Percentiles rank a stretch among this genome's conserved stretches.
Conservation (phyloP, 768 basidiomycete genomes). For the Fomitopsis serialis region DNA sequence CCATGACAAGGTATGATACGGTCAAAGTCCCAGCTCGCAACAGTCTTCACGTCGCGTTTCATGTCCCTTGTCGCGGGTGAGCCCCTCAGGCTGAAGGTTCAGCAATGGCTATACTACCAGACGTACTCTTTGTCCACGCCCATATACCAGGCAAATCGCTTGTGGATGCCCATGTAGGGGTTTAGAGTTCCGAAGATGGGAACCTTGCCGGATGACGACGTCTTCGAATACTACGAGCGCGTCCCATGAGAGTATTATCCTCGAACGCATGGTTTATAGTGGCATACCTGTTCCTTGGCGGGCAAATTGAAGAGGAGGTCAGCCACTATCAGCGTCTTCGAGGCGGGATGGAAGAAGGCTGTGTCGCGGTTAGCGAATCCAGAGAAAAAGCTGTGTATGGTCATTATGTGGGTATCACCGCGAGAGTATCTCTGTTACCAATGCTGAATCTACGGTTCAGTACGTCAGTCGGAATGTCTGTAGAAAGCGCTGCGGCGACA, state of each 20-base stretch:
- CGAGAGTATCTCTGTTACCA: conserved; percentile 14
- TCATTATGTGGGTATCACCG: not conserved
- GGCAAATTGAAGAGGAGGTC: conserved; percentile 85
- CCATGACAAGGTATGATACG: conserved; percentile 73
- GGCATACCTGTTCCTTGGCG: conserved; percentile 59
- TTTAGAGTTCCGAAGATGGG: conserved; percentile 18
- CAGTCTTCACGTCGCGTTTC: conserved; percentile 57
- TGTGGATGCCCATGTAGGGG: conserved; percentile 22
- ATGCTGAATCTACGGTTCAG: conserved; percentile 20
- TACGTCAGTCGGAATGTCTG: no score
- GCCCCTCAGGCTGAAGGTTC: no score
- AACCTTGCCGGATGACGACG: conserved; percentile 20
- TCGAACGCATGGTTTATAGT: not conserved
- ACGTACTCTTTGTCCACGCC: conserved; percentile 23
- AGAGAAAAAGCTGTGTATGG: conserved; percentile 51
- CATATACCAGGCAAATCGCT: conserved; percentile 19
- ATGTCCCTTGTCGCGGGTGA: conserved; percentile 34
- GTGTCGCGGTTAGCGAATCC: conserved; percentile 76
- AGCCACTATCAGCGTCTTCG: conserved; percentile 71
- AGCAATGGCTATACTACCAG: not conserved
- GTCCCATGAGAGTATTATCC: no score
- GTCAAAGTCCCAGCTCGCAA: conserved; percentile 69
- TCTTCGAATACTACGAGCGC: conserved; percentile 31
- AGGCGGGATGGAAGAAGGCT: conserved; percentile 70
- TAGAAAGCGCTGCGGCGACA: not conserved